Base-by-base conservation (phyloP, 331 rosid genomes). In the Acacia concinna region DNA sequence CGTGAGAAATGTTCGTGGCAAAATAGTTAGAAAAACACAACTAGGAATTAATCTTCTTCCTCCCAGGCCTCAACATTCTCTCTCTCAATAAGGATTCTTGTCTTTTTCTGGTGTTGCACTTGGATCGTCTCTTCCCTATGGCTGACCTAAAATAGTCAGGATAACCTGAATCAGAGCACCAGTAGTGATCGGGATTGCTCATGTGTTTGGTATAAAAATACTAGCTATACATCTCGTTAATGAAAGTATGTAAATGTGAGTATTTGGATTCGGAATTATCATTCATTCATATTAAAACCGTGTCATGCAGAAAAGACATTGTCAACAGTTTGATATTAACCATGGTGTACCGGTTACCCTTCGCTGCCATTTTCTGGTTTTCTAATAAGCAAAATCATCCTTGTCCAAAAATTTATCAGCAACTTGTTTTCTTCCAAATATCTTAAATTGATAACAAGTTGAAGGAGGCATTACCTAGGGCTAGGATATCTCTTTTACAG, bases 391-490 rank as follows among this genome's bases (percentile, higher is more conserved):
- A 51, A 34, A n/a, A 4, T 40, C 46, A 52, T 7, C 21, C 34
- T 37, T 37, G 28, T 23, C 14, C 51, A 12, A 34, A 13, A 73
- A 32, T 34, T 52, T 54, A 37, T 56, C 68, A 23, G 56, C 23
- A 20, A 20, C 32, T 2, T 8, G 15, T 30, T 30, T 32, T 38
- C 28, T 18, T n/a, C 30, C 21, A 41, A 4, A 59, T 65, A 40
- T 77, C 46, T 60, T 41, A 6, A 14, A 52, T 54, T 4, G 38
- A 73, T 27, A 32, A 35, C 20, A 52, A 44, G 41, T 70, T 69
- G 30, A 31, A 75, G 77, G 72, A 74, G 69, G 66, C 57, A 43
- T 30, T 71, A 41, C 81, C 51, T 21, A 70, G 20, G 15, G 57
- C 64, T 37, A 35, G 10, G 34, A 70, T 9, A 21, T 41, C 35